Conservation (phyloP, 2,329 filamentous ascomycete species). For the Xylariaceae sp. region DNA sequence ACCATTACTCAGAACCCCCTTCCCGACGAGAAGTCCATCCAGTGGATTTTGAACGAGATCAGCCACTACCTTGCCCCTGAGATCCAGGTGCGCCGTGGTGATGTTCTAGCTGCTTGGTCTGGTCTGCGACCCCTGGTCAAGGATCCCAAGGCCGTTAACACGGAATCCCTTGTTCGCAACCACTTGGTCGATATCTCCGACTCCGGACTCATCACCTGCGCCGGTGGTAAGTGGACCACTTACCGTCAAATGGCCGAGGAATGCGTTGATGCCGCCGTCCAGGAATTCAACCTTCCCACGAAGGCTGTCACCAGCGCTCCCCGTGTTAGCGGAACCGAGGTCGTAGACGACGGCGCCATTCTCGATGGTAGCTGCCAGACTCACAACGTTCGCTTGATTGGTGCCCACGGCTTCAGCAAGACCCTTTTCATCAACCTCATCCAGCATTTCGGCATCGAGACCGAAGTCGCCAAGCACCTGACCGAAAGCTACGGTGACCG, state of each 20-base stretch:
- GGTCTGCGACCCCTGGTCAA: slow-evolving; percentile 82
- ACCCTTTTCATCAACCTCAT: slow-evolving; percentile 91
- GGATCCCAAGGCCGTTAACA: slow-evolving; percentile 79
- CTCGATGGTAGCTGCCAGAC: slow-evolving; percentile 69
- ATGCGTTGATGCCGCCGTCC: slow-evolving; percentile 74
- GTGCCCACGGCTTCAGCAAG: slow-evolving; percentile 82
- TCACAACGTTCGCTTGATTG: slow-evolving; percentile 73
- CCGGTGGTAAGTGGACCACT: slow-evolving; percentile 88
- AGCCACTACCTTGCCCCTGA: slow-evolving; percentile 76
- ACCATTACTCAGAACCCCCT: slow-evolving; percentile 67
- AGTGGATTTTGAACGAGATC: slow-evolving; percentile 83
- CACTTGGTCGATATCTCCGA: slow-evolving; percentile 76
- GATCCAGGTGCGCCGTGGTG: slow-evolving; percentile 76
- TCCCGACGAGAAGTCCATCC: slow-evolving; percentile 76
- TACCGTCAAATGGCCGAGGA: slow-evolving; percentile 93
- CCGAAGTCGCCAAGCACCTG: slow-evolving; percentile 84
- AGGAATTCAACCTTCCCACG: slow-evolving; percentile 58
- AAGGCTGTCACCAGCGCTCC: slow-evolving; percentile 54
- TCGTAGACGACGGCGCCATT: slow-evolving; percentile 64
- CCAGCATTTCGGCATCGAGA: slow-evolving; percentile 88
- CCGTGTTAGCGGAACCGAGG: slow-evolving; percentile 63
- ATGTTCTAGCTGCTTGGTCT: slow-evolving; percentile 87
- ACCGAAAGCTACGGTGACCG: slow-evolving; percentile 85
- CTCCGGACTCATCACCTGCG: slow-evolving; percentile 76
- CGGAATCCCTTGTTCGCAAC: slow-evolving; percentile 81